Conservation (phyloP, 176 grass and related monocot genomes). For the Cocos nucifera region DNA sequence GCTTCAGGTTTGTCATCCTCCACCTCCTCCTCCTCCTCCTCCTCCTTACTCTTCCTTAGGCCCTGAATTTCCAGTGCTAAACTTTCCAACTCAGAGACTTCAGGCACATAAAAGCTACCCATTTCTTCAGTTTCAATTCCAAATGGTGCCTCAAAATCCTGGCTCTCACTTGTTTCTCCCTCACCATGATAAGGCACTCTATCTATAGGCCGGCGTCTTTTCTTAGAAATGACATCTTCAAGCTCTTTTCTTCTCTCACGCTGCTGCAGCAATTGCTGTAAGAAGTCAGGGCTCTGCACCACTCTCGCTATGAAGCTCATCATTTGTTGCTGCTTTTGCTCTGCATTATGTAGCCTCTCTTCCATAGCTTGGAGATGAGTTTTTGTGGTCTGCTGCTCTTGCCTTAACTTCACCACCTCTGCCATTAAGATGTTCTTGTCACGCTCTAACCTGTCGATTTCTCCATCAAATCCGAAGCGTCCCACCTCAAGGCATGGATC, state of each 20-base stretch:
- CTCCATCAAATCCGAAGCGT: slow-evolving; percentile 44
- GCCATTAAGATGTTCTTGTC: slow-evolving; percentile 61
- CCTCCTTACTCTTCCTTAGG: slow-evolving; percentile 11
- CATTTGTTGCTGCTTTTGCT: slow-evolving; percentile 59
- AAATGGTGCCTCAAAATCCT: slow-evolving; percentile 6
- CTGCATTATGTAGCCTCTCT: slow-evolving; percentile 31
- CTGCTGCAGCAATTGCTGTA: slow-evolving; percentile 48
- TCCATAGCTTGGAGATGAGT: slow-evolving; percentile 54
- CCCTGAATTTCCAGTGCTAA: slow-evolving; percentile 38
- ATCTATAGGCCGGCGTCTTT: slow-evolving; percentile 47
- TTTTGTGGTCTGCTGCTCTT: slow-evolving; percentile 48
- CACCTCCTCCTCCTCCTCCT: not conserved
- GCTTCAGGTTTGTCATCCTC: slow-evolving; percentile 13
- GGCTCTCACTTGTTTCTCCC: not conserved
- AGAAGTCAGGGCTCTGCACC: slow-evolving; percentile 57
- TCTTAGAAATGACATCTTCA: slow-evolving; percentile 39
- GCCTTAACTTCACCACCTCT: slow-evolving; percentile 65
- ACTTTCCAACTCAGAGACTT: slow-evolving; percentile 29
- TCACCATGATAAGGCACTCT: not conserved
- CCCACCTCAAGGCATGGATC: slow-evolving; percentile 44
- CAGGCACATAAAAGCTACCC: slow-evolving; percentile 1
- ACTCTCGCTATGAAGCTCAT: slow-evolving; percentile 71
- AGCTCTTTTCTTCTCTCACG: slow-evolving; percentile 41
- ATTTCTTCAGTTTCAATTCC: not conserved
- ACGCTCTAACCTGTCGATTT: slow-evolving; percentile 42